These are phyloP conservation scores for Entamoeba moshkovskii DNA, from an alignment of 208 protist species.

Conservation along the genomic window DNA sequence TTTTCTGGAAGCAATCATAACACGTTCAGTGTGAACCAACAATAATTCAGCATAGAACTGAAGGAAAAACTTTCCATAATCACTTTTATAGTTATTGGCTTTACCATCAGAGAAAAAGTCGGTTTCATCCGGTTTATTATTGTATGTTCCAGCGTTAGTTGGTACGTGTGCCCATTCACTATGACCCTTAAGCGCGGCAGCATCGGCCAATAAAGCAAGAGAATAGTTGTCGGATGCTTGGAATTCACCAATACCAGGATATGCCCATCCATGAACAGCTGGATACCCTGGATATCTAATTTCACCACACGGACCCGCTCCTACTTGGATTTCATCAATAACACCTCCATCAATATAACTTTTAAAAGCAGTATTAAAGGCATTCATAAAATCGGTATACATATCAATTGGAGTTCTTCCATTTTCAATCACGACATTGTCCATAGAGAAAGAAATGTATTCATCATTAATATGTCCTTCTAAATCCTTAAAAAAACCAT, in stretches of 20 bases:
- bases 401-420: slow-evolving; percentile 47
- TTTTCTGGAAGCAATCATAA: slow-evolving; percentile 24
- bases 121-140: slow-evolving; percentile 3
- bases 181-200: slow-evolving; percentile 29
- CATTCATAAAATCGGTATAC: slow-evolving; percentile 48
- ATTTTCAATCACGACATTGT: slow-evolving; percentile 39
- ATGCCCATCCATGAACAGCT: slow-evolving; percentile 25
- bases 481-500: slow-evolving; percentile 50
- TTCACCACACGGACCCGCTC: slow-evolving; percentile 48
- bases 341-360: background rate
- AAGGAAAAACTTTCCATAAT: slow-evolving; percentile 48
- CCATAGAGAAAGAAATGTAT: slow-evolving; percentile 48
- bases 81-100: background rate
- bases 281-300: slow-evolving; percentile 51
- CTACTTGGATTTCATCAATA: slow-evolving; percentile 43
- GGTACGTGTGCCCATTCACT: slow-evolving; percentile 17
- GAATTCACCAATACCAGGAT: slow-evolving; percentile 49
- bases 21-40: slow-evolving; percentile 27
- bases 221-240: slow-evolving; percentile 48
- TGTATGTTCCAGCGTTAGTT: slow-evolving; percentile 15
- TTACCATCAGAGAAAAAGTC: background rate
- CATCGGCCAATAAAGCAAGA: slow-evolving; percentile 25
- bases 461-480: slow-evolving; percentile 39
- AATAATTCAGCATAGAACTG: slow-evolving; percentile 36
- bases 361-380: slow-evolving; percentile 25